Evolutionary conservation across 768 basidiomycete species (phyloP), one percentile per base, ranked within the genome.

Genomic region (Collybia sordida): DNA sequence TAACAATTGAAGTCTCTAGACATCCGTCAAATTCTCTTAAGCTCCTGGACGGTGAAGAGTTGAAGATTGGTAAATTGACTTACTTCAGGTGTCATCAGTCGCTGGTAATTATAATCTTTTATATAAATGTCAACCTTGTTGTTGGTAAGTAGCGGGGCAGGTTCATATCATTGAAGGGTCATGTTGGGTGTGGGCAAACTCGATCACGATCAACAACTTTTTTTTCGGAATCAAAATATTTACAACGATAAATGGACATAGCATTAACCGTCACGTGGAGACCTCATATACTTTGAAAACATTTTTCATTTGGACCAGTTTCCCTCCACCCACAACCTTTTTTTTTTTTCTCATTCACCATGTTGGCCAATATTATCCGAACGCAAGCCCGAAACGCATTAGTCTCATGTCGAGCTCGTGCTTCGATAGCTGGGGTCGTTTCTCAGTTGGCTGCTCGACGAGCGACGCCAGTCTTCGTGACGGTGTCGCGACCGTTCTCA

Each of bases 321-420:
- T 40, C 36, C 23, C 42, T n/a, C 31, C 31, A 31, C 31, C 5
- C 31, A 31, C 31, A 6, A 3, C 35, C 41, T 28, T 25, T 35
- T 38, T 41, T 39, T 37, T n/a, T n/a, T n/a, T 25, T 52, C 35
- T 50, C 42, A 44, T 51, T 57, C 40, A 61, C 53, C 51, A 75
- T 75, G 72, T 64, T 74, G 57, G 59, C 64, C 54, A 68, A 62
- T 56, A 59, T 66, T 45, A 55, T 75, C 46, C 70, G 71, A 34
- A 56, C 65, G 11, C 72, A 72, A 55, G 67, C 66, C 24, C 65
- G 70, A 22, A 49, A 58, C 38, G 64, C 63, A n/a, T 59, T 71
- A 12, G 61, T 59, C 18, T 51, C 63, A 39, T 61, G 63, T 46
- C 51, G 63, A 35, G 31, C 63, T 39, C 57, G 45, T 3, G 31